These are phyloP conservation scores for Pichia sp. DNA, from an alignment of 1,139 yeast genomes.

Conservation along the genomic window DNA sequence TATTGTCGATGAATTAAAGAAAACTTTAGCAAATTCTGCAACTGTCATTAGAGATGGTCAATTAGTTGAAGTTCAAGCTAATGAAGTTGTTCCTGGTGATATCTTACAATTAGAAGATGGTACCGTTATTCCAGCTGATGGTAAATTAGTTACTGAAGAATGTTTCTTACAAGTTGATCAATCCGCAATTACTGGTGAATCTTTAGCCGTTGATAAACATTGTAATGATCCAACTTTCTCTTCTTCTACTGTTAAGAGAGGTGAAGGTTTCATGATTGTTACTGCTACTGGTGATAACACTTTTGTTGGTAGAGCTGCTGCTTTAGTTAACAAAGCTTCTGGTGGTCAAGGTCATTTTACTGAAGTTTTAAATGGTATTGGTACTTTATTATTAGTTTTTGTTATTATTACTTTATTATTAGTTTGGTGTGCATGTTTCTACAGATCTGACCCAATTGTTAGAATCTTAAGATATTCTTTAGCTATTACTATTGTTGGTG, in stretches of 20 bases:
- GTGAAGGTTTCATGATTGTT: slow-evolving; percentile 94
- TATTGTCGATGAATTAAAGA: slow-evolving; percentile 90
- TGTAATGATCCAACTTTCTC: slow-evolving; percentile 86
- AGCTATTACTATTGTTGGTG: slow-evolving; percentile 99
- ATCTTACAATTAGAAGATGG: slow-evolving; percentile 90
- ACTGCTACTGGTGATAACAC: slow-evolving; percentile 94
- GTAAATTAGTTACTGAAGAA: slow-evolving; percentile 85
- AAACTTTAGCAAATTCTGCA: slow-evolving; percentile 87
- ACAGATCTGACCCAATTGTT: slow-evolving; percentile 86
- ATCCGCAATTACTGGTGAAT: slow-evolving; percentile 98
- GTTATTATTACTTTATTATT: slow-evolving; percentile 83
- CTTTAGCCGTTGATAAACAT: slow-evolving; percentile 91
- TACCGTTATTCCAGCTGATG: slow-evolving; percentile 93
- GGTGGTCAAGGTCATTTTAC: slow-evolving; percentile 96
- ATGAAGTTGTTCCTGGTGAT: slow-evolving; percentile 91
- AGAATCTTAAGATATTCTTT: slow-evolving; percentile 88
- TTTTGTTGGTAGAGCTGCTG: slow-evolving; percentile 95
- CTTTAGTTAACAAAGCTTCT: slow-evolving; percentile 86
- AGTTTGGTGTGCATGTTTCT: slow-evolving; percentile 94
- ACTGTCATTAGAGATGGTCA: slow-evolving; percentile 80
- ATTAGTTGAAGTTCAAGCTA: slow-evolving; percentile 65
- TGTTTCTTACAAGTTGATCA: slow-evolving; percentile 91
- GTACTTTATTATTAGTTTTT: slow-evolving; percentile 84
- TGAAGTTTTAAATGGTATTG: slow-evolving; percentile 96
- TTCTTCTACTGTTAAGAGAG: slow-evolving; percentile 93